phyloP scores from a whole-genome alignment of 345 rosid genomes.

The Acer saccharum region DNA sequence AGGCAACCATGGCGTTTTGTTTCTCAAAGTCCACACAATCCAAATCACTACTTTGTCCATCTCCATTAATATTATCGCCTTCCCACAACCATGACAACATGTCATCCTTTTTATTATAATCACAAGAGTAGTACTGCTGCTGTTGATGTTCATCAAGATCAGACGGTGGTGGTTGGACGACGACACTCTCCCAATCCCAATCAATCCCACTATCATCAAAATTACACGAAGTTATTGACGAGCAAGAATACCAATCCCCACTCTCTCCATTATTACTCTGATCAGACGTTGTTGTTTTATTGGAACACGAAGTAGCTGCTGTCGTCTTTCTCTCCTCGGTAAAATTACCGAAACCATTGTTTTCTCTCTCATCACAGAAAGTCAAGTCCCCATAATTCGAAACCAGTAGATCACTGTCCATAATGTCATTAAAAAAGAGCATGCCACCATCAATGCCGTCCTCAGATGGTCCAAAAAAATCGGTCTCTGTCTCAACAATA shows the following conservation, averaged over 20 bases:
- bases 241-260: constrained; percentile 17
- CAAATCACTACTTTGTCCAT: not conserved
- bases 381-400: constrained; percentile 6
- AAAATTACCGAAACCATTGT: not conserved
- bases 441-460: constrained; percentile 25
- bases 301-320: not conserved
- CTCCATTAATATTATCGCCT: constrained; percentile 8
- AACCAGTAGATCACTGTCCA: constrained; percentile 20
- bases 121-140: not conserved
- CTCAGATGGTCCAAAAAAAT: constrained; percentile 10
- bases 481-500: not conserved
- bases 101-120: constrained; percentile 6
- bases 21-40: constrained; percentile 14
- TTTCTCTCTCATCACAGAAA: constrained; percentile 10
- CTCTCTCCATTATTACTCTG: constrained; percentile 9
- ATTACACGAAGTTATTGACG: constrained; percentile 24
- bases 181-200: constrained; percentile 40
- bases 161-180: constrained; percentile 6
- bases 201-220: constrained; percentile 25
- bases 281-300: not conserved
- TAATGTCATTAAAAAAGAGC: constrained; percentile 17
- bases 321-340: not conserved
- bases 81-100: constrained; percentile 32
- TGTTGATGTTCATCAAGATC: constrained; percentile 12
- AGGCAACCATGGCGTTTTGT: constrained; percentile 30